phyloP scores from a whole-genome alignment of 2,329 filamentous ascomycete species.

The Claviceps citrina region DNA sequence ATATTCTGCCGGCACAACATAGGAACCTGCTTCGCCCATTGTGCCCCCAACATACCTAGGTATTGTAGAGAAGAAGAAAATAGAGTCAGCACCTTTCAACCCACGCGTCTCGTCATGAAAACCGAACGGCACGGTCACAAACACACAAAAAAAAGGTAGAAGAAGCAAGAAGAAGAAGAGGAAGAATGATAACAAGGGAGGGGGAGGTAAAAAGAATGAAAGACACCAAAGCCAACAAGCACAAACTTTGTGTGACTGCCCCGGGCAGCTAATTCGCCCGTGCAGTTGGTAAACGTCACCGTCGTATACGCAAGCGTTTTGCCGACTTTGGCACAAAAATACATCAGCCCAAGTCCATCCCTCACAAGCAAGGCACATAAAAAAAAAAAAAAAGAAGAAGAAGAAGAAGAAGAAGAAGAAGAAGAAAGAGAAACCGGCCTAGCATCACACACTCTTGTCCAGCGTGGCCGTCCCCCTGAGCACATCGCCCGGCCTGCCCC shows the following conservation, averaged over 20 bases:
- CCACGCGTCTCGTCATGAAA: not conserved
- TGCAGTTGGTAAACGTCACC: constrained; percentile 41
- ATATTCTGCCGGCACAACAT: constrained; percentile 21
- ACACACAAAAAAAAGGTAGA: too few species aligned
- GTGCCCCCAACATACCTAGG: constrained; percentile 28
- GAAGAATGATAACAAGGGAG: constrained; percentile 17
- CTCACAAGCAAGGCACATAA: not conserved
- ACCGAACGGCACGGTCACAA: too few species aligned
- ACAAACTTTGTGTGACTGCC: constrained; percentile 58
- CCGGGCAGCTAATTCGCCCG: constrained; percentile 43
- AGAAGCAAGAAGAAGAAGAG: not conserved
- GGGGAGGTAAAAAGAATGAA: too few species aligned
- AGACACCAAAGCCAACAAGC: too few species aligned
- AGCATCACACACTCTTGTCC: constrained; percentile 38
- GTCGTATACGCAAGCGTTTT: constrained; percentile 47
- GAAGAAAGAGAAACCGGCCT: not conserved
- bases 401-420: not conserved
- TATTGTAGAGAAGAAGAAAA: not conserved
- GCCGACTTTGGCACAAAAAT: constrained; percentile 33
- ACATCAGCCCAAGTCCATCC: too few species aligned
- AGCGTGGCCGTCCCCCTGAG: constrained; percentile 41
- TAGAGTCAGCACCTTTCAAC: constrained; percentile 6
- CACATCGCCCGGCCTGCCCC: constrained; percentile 40
- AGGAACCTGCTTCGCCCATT: constrained; percentile 21
- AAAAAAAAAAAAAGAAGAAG: not conserved